Evolutionary conservation across 2,329 filamentous ascomycete species (phyloP), one percentile per base, ranked within the genome.

Genomic region (Aspergillus alliaceus): DNA sequence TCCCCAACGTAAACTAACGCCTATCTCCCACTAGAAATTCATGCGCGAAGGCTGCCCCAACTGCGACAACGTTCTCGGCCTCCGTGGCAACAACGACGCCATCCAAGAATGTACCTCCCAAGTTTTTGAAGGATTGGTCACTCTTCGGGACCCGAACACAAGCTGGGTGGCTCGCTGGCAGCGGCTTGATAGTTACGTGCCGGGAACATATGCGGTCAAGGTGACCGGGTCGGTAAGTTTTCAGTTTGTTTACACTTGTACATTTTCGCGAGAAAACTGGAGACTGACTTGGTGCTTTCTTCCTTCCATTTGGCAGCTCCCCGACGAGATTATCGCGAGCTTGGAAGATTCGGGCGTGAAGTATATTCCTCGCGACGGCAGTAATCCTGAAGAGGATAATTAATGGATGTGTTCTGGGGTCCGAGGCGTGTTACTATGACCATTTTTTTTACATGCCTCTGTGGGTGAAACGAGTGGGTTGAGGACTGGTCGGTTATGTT

Each of bases 101-200:
- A 90, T 98, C 69, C 87, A 91, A 72, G 91, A 92, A 78, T 97
- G 93, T 84, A 99, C 95, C 20, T 96, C 91, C 14, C 90, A 93
- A 70, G 93, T 98, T 64, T 99, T 95, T 73, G 95, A 99, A 75
- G 95, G 95, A 48, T 79, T 97, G 63, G 91, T 98, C 72, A 86
- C 90, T 39, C 83, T 98, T 35, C 86, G 88, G 48, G 88, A 97
- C 72, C 93, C 93, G n/a, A 79, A 79, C 42, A 85, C 82, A 65
- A 96, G 90, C 69, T 99, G 95, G 95, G 91, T 98, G 49, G 93
- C 93, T n/a, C 90, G 91, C 72, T 98, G 93, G 89, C 92, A 98
- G 81, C 86, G 95, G 8, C 79, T 99, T 58, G 91, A 97, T 72
- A 86, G 86, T 54, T 98, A 96, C 74, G 89, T 95, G 52, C 85